A percentile compares a stretch with the other conserved stretches of the same genome.
These are phyloP conservation scores for Entomortierella chlamydospora DNA, from an alignment of 192 early-diverging fungal genomes.

Conservation along the genomic window DNA sequence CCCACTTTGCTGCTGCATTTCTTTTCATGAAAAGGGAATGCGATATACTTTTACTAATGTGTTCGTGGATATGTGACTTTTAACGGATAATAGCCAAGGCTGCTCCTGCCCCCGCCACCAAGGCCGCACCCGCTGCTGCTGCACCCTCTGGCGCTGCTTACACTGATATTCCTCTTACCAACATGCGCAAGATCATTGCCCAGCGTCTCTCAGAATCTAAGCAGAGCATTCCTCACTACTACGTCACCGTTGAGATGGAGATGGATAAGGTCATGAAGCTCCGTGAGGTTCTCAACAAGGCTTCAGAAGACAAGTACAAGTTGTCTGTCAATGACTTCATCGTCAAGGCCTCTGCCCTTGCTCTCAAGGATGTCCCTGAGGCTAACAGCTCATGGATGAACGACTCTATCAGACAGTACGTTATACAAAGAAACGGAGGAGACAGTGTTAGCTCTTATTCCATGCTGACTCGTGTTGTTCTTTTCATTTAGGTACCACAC, in stretches of 20 bases:
- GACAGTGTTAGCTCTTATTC: too few relatives aligned
- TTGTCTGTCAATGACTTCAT: constrained; percentile 99
- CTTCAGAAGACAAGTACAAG: constrained; percentile 91
- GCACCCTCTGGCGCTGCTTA: constrained; percentile 65
- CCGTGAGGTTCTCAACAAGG: constrained; percentile 89
- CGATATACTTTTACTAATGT: neutral
- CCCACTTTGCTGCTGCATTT: neutral
- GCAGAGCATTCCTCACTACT: constrained; percentile 83
- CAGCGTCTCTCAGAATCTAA: constrained; percentile 82
- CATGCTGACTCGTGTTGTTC: neutral
- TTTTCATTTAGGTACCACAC: constrained; percentile 74
- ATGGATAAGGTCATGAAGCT: constrained; percentile 91
- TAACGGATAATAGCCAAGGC: constrained; percentile 31
- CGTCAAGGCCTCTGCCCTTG: constrained; percentile 92
- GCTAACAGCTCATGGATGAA: constrained; percentile 90
- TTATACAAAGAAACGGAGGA: constrained; percentile 8
- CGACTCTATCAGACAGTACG: constrained; percentile 90
- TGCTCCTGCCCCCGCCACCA: constrained; percentile 56
- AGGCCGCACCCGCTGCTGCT: constrained; percentile 52
- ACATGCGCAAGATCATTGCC: constrained; percentile 87
- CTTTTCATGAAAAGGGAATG: neutral
- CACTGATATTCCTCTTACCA: constrained; percentile 78
- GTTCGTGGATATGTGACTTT: neutral
- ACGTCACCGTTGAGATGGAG: constrained; percentile 85
- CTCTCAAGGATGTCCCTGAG: constrained; percentile 92